Base-by-base conservation (phyloP, 108 stramenopile species). In the Nitzschia sp. region DNA sequence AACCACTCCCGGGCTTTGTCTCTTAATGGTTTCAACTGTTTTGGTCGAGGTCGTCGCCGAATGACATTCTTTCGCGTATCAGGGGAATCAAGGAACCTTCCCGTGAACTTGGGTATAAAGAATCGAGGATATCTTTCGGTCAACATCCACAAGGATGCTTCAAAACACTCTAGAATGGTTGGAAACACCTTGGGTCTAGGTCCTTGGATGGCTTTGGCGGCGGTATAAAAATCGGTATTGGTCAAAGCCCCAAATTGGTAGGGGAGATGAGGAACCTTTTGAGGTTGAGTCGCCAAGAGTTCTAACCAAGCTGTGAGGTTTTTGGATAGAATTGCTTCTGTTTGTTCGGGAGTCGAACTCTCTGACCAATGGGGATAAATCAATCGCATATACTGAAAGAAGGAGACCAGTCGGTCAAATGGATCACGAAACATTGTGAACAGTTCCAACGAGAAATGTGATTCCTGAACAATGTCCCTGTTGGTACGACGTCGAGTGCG, bases 351-450 rank as follows among this genome's bases (percentile, higher is more conserved):
- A 9, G 69, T 62, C 6, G 57, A 57, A 8, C 25, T 26, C 12
- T 39, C 10, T n/a, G 58, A 48, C 43, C 61, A 44, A 53, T n/a
- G 26, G 20, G 65, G 65, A 53, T 65, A 65, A 10, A 65, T 53
- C 34, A 34, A 10, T n/a, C 65, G 34, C 22, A 57, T 62, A 29
- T 70, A 76, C 22, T 76, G 63, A 70, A 76, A 76, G 22, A 54
- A 56, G 3, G 75, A 76, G 14, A 63, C 61, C 40, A 70, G 26
- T 3, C 75, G 60, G 10, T 76, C 75, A 24, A 63, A 76, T 41
- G 75, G 75, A 14, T 76, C 75, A 41, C 75, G 34, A 19, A 76
- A 9, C 22, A 76, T 76, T 0, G 75, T 70, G 22, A 76, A 64
- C 6, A 57, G 39, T 29, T 43, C 54, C 34, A 75, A 37, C 42